Conservation (phyloP, 331 rosid species). For the Pyrus hybrid region DNA sequence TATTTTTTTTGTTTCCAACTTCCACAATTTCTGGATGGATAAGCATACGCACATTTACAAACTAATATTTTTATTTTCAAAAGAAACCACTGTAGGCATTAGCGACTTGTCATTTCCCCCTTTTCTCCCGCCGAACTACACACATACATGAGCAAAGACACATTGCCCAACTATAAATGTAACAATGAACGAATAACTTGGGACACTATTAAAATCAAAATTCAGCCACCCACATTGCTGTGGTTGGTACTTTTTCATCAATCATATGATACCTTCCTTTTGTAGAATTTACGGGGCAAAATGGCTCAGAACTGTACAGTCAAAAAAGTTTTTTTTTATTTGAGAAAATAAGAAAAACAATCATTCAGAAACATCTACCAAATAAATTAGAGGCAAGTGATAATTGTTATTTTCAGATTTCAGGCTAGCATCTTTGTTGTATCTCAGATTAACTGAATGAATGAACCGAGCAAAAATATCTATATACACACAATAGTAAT, state of each 20-base stretch:
- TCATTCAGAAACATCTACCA: neutral
- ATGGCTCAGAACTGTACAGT: neutral
- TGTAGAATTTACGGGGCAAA: neutral
- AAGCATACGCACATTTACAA: neutral
- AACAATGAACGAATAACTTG: neutral
- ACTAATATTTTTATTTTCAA: neutral
- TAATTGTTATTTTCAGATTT: neutral
- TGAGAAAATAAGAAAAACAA: no score
- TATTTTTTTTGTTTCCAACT: neutral
- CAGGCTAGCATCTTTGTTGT: neutral
- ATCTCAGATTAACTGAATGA: neutral
- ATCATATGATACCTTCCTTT: neutral
- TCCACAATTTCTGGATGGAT: neutral
- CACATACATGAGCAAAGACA: neutral
- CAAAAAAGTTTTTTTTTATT: neutral
- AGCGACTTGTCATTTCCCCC: neutral
- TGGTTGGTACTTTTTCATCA: neutral
- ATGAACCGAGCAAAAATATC: neutral
- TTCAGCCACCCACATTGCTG: neutral
- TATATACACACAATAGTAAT: neutral
- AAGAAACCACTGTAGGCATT: neutral
- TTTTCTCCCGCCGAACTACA: neutral
- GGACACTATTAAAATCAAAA: neutral
- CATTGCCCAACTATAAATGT: neutral
- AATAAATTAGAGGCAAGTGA: neutral